Conservation (phyloP, 208 protist genomes). For the Naegleria fowleri region DNA sequence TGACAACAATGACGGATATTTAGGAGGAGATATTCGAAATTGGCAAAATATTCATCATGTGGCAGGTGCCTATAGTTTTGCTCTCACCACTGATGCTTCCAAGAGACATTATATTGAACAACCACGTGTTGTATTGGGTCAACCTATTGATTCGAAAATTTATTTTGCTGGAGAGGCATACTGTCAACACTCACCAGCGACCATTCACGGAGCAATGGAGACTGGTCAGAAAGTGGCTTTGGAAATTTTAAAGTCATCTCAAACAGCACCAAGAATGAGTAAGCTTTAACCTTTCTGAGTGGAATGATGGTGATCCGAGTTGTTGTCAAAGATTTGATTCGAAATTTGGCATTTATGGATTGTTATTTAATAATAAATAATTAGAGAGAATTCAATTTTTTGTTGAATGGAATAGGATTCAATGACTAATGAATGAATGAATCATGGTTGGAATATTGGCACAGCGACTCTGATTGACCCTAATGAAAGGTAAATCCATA, state of each 20-base stretch:
- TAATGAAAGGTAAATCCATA: no score
- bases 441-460: no score
- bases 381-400: no score
- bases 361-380: no score
- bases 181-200: background rate
- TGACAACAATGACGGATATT: background rate
- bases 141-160: background rate
- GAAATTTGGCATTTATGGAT: no score
- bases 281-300: no score
- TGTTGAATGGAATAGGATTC: no score
- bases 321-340: no score
- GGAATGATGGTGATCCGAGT: no score
- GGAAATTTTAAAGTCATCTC: background rate
- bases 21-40: background rate
- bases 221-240: background rate
- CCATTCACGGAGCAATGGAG: background rate
- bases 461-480: no score
- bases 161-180: conserved; percentile 13
- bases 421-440: no score
- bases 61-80: background rate
- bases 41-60: background rate
- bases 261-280: no score
- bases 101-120: background rate
- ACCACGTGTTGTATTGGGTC: background rate
- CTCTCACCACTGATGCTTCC: background rate